Evolutionary conservation across 2,329 filamentous ascomycete genomes (phyloP), one percentile per base, ranked within the genome.

Genomic region (Curvularia verruculosa): DNA sequence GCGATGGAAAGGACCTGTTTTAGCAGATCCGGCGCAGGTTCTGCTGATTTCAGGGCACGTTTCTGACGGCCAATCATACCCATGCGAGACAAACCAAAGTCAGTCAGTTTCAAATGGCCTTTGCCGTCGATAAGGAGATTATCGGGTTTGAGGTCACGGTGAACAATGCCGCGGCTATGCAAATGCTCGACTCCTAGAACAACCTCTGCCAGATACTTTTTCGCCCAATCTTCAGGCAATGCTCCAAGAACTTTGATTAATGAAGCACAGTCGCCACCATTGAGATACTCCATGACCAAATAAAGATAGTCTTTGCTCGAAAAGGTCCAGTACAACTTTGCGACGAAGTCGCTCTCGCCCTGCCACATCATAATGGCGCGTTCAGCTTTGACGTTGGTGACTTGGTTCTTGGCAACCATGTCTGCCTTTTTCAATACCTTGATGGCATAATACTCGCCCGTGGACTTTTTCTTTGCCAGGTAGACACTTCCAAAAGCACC

Each of bases 311-410:
- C 95, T 73, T 99, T 99, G 83, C 94, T 99, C 3, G 95, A 96
- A 72, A 99, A 99, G 0, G 95, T 99, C 96, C 96, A 99, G 79
- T 98, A 99, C 12, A 99, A 84, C 80, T 99, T 99, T 24, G 95
- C 95, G 56, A 99, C 95, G 75, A 99, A 99, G 58, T 99, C 95
- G 75, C 96, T 99, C 77, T 98, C 92, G 21, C 95, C 95, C 79
- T 99, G 95, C 91, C 95, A 98, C 95, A 99, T 99, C 95, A 99
- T 98, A 73, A 99, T 99, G 21, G 96, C 96, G 65, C 95, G 87
- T 78, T 99, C 95, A 8, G 96, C 95, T 78, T 99, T 98, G 71
- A 99, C 95, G 72, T 99, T 99, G 66, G 95, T 96, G 67, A 99
- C 93, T 75, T 99, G 95, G 75, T 99, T 99, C 79, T 99, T 99